phyloP scores from a whole-genome alignment of 148 eudicot genomes.

The Nyssa sinensis region DNA sequence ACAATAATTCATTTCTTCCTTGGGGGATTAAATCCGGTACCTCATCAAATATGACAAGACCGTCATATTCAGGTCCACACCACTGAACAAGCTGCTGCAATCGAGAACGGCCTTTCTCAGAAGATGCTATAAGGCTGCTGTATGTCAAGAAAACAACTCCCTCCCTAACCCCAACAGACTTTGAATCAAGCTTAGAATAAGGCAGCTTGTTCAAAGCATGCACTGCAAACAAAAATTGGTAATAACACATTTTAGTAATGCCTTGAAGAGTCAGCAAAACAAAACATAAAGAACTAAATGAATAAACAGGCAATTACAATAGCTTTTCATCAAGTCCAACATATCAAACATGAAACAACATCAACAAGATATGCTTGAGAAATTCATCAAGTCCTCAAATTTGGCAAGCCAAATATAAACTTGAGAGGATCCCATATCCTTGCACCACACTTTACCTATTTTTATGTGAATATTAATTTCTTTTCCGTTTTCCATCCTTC shows the following conservation, averaged over 20 bases:
- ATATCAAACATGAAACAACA: background rate
- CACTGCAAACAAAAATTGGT: constrained; percentile 49
- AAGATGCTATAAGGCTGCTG: constrained; percentile 97
- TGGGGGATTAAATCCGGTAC: constrained; percentile 28
- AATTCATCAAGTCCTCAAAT: background rate
- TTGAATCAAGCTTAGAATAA: constrained; percentile 93
- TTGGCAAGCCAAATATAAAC: constrained; percentile 4
- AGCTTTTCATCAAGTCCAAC: background rate
- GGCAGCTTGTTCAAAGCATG: constrained; percentile 96
- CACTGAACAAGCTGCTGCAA: constrained; percentile 95
- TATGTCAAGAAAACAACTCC: constrained; percentile 95
- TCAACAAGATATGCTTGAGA: background rate
- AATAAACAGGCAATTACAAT: background rate
- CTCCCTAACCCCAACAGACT: constrained; percentile 84
- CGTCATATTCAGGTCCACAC: constrained; percentile 82
- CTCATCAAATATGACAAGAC: constrained; percentile 96
- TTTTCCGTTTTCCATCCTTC: background rate
- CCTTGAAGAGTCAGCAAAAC: constrained; percentile 2
- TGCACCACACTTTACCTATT: background rate
- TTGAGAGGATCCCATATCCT: background rate
- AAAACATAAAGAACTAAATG: background rate
- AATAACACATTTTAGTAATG: constrained; percentile 9
- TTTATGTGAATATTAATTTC: background rate
- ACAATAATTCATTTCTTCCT: constrained; percentile 10
- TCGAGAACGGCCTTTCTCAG: constrained; percentile 91